These are phyloP conservation scores for Talaromyces borbonicus DNA, from an alignment of 495 filamentous ascomycete genomes.

Conservation along the genomic window DNA sequence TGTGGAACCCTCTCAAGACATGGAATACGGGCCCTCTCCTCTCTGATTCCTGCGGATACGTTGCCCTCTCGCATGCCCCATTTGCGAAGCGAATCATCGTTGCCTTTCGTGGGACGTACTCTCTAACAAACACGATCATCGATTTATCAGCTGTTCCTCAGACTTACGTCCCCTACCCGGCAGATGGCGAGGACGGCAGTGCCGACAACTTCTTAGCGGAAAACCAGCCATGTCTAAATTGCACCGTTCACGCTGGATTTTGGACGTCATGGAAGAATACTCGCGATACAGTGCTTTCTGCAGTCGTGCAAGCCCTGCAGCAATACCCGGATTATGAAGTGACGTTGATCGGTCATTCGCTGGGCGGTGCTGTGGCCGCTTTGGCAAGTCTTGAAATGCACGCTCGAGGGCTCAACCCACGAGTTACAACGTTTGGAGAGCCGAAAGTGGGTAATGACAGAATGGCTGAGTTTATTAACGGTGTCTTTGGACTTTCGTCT, in stretches of 20 bases:
- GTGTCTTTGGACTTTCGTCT: slow-evolving; percentile 45
- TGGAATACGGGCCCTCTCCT: slow-evolving; percentile 86
- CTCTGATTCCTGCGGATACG: slow-evolving; percentile 88
- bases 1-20: slow-evolving; percentile 36
- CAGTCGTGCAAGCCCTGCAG: slow-evolving; percentile 41
- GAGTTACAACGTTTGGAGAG: slow-evolving; percentile 88
- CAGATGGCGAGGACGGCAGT: slow-evolving; percentile 29
- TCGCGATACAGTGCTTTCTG: slow-evolving; percentile 49
- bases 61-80: slow-evolving; percentile 69
- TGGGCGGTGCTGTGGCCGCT: slow-evolving; percentile 86
- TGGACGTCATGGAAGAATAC: slow-evolving; percentile 71
- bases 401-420: slow-evolving; percentile 56
- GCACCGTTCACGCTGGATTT: slow-evolving; percentile 89
- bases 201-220: slow-evolving; percentile 3
- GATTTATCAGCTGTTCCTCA: slow-evolving; percentile 85
- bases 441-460: slow-evolving; percentile 71
- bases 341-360: slow-evolving; percentile 76
- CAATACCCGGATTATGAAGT: slow-evolving; percentile 62
- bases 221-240: slow-evolving; percentile 54
- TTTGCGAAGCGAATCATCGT: slow-evolving; percentile 58
- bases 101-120: slow-evolving; percentile 94
- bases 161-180: slow-evolving; percentile 79
- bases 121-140: slow-evolving; percentile 76
- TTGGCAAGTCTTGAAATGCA: slow-evolving; percentile 73
- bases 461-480: slow-evolving; percentile 58